Evolutionary conservation across 1,139 yeast genomes (phyloP).

Genomic region (Schwanniomyces etchellsii): DNA sequence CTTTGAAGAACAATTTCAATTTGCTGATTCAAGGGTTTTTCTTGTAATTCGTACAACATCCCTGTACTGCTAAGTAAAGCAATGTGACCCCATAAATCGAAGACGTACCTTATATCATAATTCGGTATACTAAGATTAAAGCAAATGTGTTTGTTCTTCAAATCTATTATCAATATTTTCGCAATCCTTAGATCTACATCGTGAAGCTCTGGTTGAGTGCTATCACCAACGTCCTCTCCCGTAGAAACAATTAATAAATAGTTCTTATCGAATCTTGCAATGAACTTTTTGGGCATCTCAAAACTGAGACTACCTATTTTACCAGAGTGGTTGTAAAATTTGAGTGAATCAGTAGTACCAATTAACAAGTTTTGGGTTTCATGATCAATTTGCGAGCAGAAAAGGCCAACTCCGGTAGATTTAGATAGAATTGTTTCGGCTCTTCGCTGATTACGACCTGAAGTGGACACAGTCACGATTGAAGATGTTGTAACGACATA

Average conservation of each 20-base stretch:
- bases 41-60: conserved; percentile 59
- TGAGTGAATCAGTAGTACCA: conserved; percentile 47
- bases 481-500: conserved; percentile 68
- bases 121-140: conserved; percentile 65
- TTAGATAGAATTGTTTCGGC: conserved; percentile 61
- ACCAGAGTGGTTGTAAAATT: conserved; percentile 50
- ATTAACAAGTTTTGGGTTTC: conserved; percentile 41
- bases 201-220: conserved; percentile 10
- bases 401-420: conserved; percentile 62
- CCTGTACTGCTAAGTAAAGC: conserved; percentile 74
- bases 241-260: conserved; percentile 57
- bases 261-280: conserved; percentile 39
- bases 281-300: conserved; percentile 52
- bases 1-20: conserved; percentile 67
- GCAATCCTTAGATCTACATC: conserved; percentile 29
- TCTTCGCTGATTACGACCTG: conserved; percentile 70
- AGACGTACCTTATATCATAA: conserved; percentile 49
- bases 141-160: conserved; percentile 63
- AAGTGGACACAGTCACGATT: conserved; percentile 68
- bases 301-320: conserved; percentile 55
- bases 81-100: conserved; percentile 50
- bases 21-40: conserved; percentile 61
- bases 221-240: conserved; percentile 7
- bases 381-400: conserved; percentile 50
- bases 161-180: conserved; percentile 61